Base-by-base conservation (phyloP, 495 filamentous ascomycete genomes). In the Achaetomiella virescens region DNA sequence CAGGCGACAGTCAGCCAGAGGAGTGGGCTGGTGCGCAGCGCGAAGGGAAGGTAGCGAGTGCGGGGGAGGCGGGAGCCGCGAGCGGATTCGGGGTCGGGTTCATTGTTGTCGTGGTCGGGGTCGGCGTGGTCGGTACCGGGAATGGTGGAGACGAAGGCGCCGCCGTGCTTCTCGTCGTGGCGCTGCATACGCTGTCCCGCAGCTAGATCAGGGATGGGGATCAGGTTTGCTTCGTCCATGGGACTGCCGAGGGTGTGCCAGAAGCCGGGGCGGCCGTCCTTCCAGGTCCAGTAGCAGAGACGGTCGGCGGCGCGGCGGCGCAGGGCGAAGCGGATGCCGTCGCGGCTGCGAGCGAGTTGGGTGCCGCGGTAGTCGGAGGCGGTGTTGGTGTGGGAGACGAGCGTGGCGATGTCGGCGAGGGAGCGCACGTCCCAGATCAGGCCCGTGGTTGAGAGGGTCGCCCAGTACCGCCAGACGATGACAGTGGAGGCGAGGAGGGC, bases 391-490 rank as follows among this genome's bases (percentile, higher is more conserved):
- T 87, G 77, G 35, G 90, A 85, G 15, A 95, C 78, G 10, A 95
- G 71, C 4, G 83, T 79, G 43, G 89, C 75, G 24, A 93, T 68
- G 65, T 95, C 91, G 10, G 87, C 90, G 21, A 95, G 70, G 14
- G 84, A 89, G n/a, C 82, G 71, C 2, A 88, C 81, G 66, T 91
- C 89, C 91, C 91, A 96, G 68, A 85, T 82, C 61, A 96, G 70
- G 2, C 91, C 91, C 0, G 90, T 89, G 31, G 72, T 73, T 22
- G 78, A 70, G 17, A 78, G 48, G 31, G 81, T 63, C 45, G 72
- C 78, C 66, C 77, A 73, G 50, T 68, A 72, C 14, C 72, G 58
- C 18, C 86, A 65, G 7, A 88, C 57, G 17, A 76, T 59, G 27
- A 79, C 52, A 3, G 84, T 67, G 5, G 83, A 84, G 38, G 84